These are phyloP conservation scores for Podila horticola DNA, from an alignment of 192 early-diverging fungal genomes.

Conservation along the genomic window DNA sequence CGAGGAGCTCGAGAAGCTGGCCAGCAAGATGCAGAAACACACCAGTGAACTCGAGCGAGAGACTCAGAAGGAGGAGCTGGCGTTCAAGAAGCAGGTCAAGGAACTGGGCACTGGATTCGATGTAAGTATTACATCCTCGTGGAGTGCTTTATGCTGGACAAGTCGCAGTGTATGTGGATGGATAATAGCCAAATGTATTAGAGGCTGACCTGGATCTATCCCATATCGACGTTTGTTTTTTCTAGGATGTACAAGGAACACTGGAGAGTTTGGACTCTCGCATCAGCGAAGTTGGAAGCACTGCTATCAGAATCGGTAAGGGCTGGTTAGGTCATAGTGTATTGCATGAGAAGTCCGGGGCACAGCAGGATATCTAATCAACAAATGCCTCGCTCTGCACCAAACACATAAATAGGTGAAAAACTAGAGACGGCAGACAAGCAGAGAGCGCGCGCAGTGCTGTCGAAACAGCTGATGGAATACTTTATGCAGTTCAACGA, in stretches of 20 bases:
- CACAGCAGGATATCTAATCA: too few species aligned
- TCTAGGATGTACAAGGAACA: constrained; percentile 86
- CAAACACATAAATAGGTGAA: constrained; percentile 69
- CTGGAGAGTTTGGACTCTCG: constrained; percentile 90
- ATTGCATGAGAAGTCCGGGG: too few species aligned
- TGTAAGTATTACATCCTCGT: constrained; percentile 52
- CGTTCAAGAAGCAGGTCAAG: constrained; percentile 79
- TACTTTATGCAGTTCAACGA: constrained; percentile 94
- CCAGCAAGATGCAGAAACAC: constrained; percentile 79
- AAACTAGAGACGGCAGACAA: constrained; percentile 97
- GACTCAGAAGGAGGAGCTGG: constrained; percentile 76
- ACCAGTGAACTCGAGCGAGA: constrained; percentile 88
- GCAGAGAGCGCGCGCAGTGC: constrained; percentile 86
- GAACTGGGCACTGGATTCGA: constrained; percentile 86
- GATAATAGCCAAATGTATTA: neutral
- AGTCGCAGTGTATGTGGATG: neutral
- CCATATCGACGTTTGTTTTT: neutral
- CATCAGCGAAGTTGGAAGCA: constrained; percentile 93
- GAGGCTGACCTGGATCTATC: too few species aligned
- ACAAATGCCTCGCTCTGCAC: neutral
- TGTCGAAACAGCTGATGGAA: constrained; percentile 91
- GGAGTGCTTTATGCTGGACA: neutral
- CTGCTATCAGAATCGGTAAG: constrained; percentile 92
- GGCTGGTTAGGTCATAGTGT: too few species aligned
- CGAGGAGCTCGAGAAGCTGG: constrained; percentile 83